Conservation (phyloP, 1,139 yeast genomes). For the Chernovozyma sophiae-reginae region DNA sequence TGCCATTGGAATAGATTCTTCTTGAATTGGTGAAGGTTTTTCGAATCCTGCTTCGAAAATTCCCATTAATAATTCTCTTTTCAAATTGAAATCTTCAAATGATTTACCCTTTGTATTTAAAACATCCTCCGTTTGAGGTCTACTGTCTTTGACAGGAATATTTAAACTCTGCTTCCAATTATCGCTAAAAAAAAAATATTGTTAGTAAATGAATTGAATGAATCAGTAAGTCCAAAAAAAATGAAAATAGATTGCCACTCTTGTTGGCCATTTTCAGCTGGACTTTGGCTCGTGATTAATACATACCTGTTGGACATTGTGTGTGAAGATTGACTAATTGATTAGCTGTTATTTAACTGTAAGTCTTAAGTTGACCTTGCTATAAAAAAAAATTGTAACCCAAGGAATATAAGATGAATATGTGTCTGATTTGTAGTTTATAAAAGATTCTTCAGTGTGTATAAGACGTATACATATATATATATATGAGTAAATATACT, state of each 20-base stretch:
- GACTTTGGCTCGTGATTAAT: too few relatives aligned
- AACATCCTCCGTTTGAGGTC: conserved; percentile 97
- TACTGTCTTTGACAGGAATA: conserved; percentile 76
- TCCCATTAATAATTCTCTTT: conserved; percentile 94
- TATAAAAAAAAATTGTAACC: too few relatives aligned
- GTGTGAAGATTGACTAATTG: neutral
- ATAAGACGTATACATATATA: too few relatives aligned
- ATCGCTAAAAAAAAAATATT: neutral
- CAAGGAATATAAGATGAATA: too few relatives aligned
- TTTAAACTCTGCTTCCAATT: conserved; percentile 73
- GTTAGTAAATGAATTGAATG: neutral
- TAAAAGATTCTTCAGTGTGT: neutral
- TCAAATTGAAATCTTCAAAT: conserved; percentile 88
- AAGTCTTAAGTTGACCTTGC: too few relatives aligned
- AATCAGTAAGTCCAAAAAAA: neutral
- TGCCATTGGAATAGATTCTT: conserved; percentile 95
- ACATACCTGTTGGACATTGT: conserved; percentile 4
- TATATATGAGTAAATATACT: neutral
- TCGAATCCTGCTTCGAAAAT: conserved; percentile 98
- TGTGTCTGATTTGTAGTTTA: too few relatives aligned
- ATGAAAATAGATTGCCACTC: neutral
- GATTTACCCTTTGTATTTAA: conserved; percentile 85
- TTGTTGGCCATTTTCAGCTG: too few relatives aligned
- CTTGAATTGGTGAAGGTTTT: conserved; percentile 97
- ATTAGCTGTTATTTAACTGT: too few relatives aligned